phyloP scores from a whole-genome alignment of 257 asterid species.

The Thymus quinquecostatus region DNA sequence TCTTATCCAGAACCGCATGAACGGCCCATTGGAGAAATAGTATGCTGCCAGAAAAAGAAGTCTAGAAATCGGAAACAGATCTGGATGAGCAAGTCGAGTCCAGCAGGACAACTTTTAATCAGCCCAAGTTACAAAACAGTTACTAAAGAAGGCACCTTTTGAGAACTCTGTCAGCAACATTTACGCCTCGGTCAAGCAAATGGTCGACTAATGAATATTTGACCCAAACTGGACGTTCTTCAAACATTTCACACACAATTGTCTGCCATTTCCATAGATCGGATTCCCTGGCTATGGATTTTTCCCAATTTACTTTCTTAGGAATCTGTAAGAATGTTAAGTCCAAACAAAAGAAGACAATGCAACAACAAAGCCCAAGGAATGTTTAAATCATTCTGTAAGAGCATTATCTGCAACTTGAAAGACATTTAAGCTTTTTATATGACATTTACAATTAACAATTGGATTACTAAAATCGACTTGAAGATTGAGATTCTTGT shows the following conservation, averaged over 20 bases:
- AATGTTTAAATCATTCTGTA: background rate
- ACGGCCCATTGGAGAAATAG: constrained; percentile 93
- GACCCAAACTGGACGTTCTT: constrained; percentile 87
- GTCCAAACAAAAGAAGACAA: constrained; percentile 47
- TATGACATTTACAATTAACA: background rate
- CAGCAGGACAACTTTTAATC: background rate
- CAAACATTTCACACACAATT: constrained; percentile 75
- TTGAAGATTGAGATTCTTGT: background rate
- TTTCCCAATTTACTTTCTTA: constrained; percentile 89
- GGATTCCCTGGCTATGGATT: constrained; percentile 59
- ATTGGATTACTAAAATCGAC: background rate
- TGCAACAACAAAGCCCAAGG: constrained; percentile 4
- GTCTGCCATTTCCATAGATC: constrained; percentile 78
- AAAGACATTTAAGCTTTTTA: background rate
- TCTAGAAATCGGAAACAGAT: constrained; percentile 50
- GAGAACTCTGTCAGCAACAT: constrained; percentile 50
- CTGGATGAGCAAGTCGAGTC: constrained; percentile 31
- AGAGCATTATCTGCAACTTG: background rate
- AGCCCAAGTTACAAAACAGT: constrained; percentile 29
- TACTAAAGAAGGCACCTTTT: constrained; percentile 55
- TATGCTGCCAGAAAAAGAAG: constrained; percentile 84
- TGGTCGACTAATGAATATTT: constrained; percentile 70
- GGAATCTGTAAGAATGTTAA: constrained; percentile 91
- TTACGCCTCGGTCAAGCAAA: constrained; percentile 63
- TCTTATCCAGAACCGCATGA: constrained; percentile 81